phyloP scores from a whole-genome alignment of 192 early-diverging fungal species.

The Rhizophagus sp. region DNA sequence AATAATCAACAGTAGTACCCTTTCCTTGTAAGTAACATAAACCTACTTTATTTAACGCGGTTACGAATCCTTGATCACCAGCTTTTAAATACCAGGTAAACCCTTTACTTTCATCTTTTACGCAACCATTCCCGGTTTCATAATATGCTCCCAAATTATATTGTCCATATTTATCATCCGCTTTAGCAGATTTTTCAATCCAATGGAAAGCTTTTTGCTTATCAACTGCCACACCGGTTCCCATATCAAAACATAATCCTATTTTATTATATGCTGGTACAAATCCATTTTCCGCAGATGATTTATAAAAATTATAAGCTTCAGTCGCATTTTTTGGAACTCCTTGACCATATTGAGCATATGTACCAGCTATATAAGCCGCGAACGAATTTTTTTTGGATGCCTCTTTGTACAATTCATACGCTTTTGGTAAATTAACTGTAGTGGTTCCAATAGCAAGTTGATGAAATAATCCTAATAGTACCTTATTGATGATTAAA shows the following conservation, averaged over 20 bases:
- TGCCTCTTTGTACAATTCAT: neutral
- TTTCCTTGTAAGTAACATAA: neutral
- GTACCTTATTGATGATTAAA: neutral
- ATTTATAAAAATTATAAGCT: constrained; percentile 64
- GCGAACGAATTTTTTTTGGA: neutral
- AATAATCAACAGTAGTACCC: neutral
- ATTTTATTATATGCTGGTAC: constrained; percentile 56
- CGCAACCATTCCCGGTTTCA: constrained; percentile 71
- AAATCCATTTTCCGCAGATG: constrained; percentile 54
- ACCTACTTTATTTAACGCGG: neutral
- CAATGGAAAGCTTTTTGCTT: constrained; percentile 55
- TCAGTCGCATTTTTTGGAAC: constrained; percentile 59
- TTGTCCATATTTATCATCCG: constrained; percentile 76
- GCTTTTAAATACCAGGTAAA: neutral
- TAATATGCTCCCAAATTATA: constrained; percentile 80
- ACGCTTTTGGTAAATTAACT: neutral
- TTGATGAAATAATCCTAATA: neutral
- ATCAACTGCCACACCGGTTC: constrained; percentile 55
- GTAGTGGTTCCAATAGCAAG: neutral
- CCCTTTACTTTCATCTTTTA: neutral
- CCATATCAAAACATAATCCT: constrained; percentile 62
- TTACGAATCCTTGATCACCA: neutral
- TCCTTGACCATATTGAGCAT: constrained; percentile 65
- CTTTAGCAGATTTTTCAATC: constrained; percentile 64
- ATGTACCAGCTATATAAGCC: neutral